Percentiles rank a stretch among this genome's conserved stretches.
phyloP scores from a whole-genome alignment of 495 filamentous ascomycete species.

The Daldinia bambusicola region DNA sequence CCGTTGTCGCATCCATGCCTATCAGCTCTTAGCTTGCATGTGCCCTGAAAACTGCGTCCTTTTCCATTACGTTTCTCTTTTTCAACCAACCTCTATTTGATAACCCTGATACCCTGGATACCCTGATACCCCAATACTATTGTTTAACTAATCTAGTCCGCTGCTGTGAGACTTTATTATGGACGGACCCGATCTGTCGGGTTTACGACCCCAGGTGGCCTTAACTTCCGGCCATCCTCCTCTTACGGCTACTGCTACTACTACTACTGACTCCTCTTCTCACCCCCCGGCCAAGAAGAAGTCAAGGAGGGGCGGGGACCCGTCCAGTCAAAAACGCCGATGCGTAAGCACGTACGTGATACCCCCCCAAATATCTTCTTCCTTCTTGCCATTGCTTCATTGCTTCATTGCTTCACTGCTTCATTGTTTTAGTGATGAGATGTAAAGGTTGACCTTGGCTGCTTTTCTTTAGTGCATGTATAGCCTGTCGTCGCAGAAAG shows the following conservation, averaged over 20 bases:
- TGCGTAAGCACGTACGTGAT: conserved; percentile 79
- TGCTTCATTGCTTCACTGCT: too few relatives aligned
- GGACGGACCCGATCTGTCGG: conserved; percentile 38
- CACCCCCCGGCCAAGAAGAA: conserved; percentile 59
- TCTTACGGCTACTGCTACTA: too few relatives aligned
- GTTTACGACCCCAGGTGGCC: conserved; percentile 28
- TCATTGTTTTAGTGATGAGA: neutral
- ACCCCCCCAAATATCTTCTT: neutral
- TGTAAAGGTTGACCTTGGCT: conserved; percentile 12
- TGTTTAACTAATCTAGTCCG: conserved; percentile 16
- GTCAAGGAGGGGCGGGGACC: conserved; percentile 58
- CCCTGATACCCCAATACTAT: neutral
- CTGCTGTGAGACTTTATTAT: conserved; percentile 34
- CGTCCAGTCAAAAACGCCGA: conserved; percentile 74
- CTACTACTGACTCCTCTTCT: conserved; percentile 26
- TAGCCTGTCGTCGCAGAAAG: conserved; percentile 89
- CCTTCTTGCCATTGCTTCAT: neutral
- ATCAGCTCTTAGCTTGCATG: conserved; percentile 34
- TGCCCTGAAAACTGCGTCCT: conserved; percentile 25
- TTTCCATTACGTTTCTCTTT: conserved; percentile 40
- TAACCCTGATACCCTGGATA: neutral
- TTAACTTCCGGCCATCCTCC: conserved; percentile 30
- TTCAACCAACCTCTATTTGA: conserved; percentile 7
- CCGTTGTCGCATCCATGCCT: conserved; percentile 32
- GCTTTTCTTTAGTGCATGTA: conserved; percentile 68